Evolutionary conservation across 768 basidiomycete genomes (phyloP).

Genomic region (Boletus reticulatus): DNA sequence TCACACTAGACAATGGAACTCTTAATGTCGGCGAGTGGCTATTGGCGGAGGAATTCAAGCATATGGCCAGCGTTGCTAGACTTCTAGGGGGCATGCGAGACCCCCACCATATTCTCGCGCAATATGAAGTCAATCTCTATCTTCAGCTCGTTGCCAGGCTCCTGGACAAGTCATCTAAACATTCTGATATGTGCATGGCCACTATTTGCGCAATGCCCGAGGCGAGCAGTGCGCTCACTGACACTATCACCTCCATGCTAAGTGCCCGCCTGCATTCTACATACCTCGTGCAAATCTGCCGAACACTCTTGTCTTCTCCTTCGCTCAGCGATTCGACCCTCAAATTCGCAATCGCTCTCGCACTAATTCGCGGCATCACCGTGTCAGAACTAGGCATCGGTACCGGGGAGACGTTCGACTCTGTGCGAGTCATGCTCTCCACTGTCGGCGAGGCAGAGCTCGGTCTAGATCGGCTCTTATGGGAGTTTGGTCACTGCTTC

Average conservation of each 20-base stretch:
- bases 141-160: constrained; percentile 52
- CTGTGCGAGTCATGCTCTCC: constrained; percentile 23
- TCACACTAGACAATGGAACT: constrained; percentile 46
- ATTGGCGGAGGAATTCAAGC: constrained; percentile 58
- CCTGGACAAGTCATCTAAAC: constrained; percentile 36
- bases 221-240: constrained; percentile 38
- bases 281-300: constrained; percentile 43
- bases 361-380: constrained; percentile 30
- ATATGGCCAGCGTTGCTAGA: constrained; percentile 41
- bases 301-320: constrained; percentile 26
- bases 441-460: constrained; percentile 24
- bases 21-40: constrained; percentile 54
- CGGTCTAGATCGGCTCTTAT: constrained; percentile 25
- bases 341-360: constrained; percentile 34
- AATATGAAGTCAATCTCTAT: constrained; percentile 48
- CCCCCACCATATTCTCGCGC: constrained; percentile 39
- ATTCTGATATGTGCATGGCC: constrained; percentile 43
- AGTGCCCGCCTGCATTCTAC: constrained; percentile 47
- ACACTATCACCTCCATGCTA: constrained; percentile 45
- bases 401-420: constrained; percentile 26
- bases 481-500: constrained; percentile 39
- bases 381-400: constrained; percentile 20
- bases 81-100: constrained; percentile 32
- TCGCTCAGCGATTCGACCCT: constrained; percentile 26
- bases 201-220: constrained; percentile 45